A percentile compares a stretch with the other conserved stretches of the same genome.
phyloP scores from a whole-genome alignment of 129 eudicot species.

The Artemisia annua region DNA sequence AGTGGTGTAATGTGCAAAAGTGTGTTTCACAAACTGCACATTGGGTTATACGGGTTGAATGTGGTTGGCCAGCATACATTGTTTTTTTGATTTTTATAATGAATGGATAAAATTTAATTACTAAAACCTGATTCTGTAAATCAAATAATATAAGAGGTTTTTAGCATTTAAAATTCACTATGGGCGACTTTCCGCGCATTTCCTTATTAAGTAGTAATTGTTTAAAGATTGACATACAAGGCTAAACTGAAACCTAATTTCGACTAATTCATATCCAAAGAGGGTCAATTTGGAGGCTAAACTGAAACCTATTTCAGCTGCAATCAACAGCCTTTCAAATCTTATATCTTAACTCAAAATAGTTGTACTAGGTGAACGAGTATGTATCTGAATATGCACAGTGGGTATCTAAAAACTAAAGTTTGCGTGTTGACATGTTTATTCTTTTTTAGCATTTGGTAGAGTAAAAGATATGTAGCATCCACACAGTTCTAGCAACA shows the following conservation, averaged over 20 bases:
- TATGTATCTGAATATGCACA: not conserved
- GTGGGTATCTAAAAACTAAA: not conserved
- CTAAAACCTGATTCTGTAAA: too few species aligned
- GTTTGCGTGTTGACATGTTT: not conserved
- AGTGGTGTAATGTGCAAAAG: not conserved
- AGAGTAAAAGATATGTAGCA: not conserved
- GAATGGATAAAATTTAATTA: too few species aligned
- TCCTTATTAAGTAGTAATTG: too few species aligned
- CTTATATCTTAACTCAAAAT: not conserved
- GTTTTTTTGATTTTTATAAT: too few species aligned
- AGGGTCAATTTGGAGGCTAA: not conserved
- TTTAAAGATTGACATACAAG: too few species aligned
- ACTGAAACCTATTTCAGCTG: not conserved
- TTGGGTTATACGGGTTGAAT: too few species aligned
- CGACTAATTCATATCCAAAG: too few species aligned
- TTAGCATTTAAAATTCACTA: too few species aligned
- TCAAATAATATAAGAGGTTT: too few species aligned
- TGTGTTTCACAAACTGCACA: not conserved
- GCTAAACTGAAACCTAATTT: too few species aligned
- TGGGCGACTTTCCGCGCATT: too few species aligned
- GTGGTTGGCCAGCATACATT: too few species aligned
- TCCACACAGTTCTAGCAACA: not conserved
- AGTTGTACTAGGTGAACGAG: not conserved
- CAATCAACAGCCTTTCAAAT: not conserved
- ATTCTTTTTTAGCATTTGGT: not conserved